Conservation (phyloP, 495 filamentous ascomycete genomes). For the Ascobolus immersus region DNA sequence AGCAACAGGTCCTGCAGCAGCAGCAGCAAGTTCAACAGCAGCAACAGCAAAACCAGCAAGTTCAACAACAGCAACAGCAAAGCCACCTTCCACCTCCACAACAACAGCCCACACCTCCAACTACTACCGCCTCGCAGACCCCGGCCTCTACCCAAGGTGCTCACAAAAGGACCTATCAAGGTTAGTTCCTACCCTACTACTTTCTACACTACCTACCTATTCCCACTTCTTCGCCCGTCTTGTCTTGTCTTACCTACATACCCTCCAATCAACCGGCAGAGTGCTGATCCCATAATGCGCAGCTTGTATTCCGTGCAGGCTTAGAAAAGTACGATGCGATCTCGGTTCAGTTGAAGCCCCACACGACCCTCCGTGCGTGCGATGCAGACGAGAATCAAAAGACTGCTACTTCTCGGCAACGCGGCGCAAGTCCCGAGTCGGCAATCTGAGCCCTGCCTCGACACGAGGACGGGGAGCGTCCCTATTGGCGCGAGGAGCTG, state of each 20-base stretch:
- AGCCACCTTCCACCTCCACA: conserved; percentile 12
- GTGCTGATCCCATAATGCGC: no score
- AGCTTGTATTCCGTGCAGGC: conserved; percentile 66
- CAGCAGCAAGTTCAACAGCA: background rate
- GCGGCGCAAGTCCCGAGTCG: conserved; percentile 63
- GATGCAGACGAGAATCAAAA: conserved; percentile 58
- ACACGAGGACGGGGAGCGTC: conserved; percentile 28
- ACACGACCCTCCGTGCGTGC: conserved; percentile 74
- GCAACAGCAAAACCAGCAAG: background rate
- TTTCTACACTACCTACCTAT: no score
- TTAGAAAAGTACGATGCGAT: conserved; percentile 82
- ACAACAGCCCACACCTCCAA: conserved; percentile 8
- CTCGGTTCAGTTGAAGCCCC: conserved; percentile 85
- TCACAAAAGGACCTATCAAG: conserved; percentile 33
- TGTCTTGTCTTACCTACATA: background rate
- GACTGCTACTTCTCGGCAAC: conserved; percentile 96
- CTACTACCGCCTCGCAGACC: conserved; percentile 8
- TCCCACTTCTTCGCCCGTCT: background rate
- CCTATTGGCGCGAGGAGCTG: conserved; percentile 18
- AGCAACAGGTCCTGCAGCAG: background rate
- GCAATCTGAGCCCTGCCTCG: conserved; percentile 29
- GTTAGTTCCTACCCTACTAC: conserved; percentile 10
- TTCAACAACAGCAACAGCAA: conserved; percentile 4
- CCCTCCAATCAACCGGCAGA: conserved; percentile 4
- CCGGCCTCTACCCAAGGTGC: background rate